Base-by-base conservation (phyloP, 139 green algal genomes). In the Zygnema cylindricum region DNA sequence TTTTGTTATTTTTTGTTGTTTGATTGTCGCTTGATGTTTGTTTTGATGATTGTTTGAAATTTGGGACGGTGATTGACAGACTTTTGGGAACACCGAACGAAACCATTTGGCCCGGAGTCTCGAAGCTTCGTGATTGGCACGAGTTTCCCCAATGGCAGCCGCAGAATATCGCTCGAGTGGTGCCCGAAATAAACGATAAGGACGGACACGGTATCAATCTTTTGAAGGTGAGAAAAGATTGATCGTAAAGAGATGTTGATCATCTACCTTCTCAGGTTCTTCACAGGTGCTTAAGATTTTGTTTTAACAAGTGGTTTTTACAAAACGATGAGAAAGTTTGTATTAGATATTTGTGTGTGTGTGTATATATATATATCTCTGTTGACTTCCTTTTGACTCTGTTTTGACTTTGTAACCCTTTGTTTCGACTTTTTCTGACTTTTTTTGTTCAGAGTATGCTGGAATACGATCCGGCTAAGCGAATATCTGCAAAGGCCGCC, bases 401-500 rank as follows among this genome's bases (percentile, higher is more conserved):
- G n/a, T n/a, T n/a, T n/a, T n/a, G n/a, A n/a, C n/a, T n/a, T n/a
- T n/a, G n/a, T n/a, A n/a, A n/a, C n/a, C n/a, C n/a, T n/a, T n/a
- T n/a, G n/a, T n/a, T n/a, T n/a, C n/a, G n/a, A n/a, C n/a, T n/a
- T n/a, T n/a, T n/a, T n/a, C n/a, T n/a, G n/a, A n/a, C n/a, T n/a
- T n/a, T n/a, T n/a, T n/a, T n/a, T n/a, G n/a, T n/a, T n/a, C n/a
- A 93, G 69, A 86, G 92, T 36, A 95, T 95, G 93, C 85, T 98
- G 38, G 84, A 94, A 75, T 97, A 96, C 76, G 95, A 97, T 76
- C 95, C 95, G 32, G 91, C 92, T 1, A 92, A 94, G 63, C 91
- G 95, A 42, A 97, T 98, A 69, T 95, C 94, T 73, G 97, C 97
- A 43, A 98, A 97, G 93, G 95, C 98, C 33, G 97, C 97, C 0